These are phyloP conservation scores for Corylus avellana DNA, from an alignment of 306 rosid species.

Conservation along the genomic window DNA sequence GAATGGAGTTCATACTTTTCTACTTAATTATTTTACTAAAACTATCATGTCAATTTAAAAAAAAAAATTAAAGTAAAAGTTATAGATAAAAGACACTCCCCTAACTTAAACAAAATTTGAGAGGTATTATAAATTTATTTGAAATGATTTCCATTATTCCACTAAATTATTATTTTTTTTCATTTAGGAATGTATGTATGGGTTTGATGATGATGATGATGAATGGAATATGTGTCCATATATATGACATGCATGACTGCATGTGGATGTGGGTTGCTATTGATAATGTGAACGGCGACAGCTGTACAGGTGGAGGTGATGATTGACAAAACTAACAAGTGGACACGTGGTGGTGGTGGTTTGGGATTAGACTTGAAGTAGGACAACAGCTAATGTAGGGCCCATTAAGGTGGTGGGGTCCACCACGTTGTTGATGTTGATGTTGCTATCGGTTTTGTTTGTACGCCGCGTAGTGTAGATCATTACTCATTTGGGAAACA, in stretches of 20 bases:
- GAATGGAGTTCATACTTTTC: too few species aligned
- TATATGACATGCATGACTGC: background rate
- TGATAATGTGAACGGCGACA: background rate
- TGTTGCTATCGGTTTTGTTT: background rate
- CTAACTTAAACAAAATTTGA: too few species aligned
- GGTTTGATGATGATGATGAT: background rate
- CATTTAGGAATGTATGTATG: background rate
- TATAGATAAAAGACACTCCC: too few species aligned
- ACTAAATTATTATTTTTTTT: too few species aligned
- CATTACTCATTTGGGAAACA: too few species aligned
- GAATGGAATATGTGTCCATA: background rate
- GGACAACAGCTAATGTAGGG: background rate
- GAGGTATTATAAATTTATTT: too few species aligned
- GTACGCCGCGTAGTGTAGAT: too few species aligned
- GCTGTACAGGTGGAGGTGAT: background rate
- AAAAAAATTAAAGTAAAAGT: too few species aligned
- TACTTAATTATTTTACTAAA: too few species aligned
- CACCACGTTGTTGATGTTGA: background rate
- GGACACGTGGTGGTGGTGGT: background rate
- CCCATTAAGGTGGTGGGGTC: background rate
- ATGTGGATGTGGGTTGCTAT: background rate
- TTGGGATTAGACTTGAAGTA: background rate
- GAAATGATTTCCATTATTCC: too few species aligned
- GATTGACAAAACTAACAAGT: background rate
- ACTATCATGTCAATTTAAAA: too few species aligned